phyloP scores from a whole-genome alignment of 257 asterid species.

The Fraxinus quadrangulata region DNA sequence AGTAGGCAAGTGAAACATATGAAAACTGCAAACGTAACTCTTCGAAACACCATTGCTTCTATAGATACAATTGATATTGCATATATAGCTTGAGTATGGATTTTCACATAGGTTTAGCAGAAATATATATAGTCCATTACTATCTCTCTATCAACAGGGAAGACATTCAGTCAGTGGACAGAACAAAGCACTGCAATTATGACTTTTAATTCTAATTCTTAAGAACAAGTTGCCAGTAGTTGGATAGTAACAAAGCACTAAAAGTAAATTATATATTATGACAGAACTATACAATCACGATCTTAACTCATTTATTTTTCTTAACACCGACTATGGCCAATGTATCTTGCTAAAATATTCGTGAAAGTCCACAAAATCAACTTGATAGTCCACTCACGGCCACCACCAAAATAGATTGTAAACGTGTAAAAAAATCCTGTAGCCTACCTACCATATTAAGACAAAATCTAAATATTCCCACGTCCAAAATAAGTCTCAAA shows the following conservation, averaged over 20 bases:
- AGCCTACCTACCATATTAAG: neutral
- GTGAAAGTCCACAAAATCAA: neutral
- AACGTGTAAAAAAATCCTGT: neutral
- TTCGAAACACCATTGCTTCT: slow-evolving; percentile 23
- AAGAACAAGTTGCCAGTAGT: neutral
- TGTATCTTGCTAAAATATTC: neutral
- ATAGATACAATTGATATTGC: neutral
- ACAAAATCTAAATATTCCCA: neutral
- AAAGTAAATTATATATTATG: too few relatives aligned
- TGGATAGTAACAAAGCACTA: neutral
- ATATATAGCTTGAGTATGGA: neutral
- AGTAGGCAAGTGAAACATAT: slow-evolving; percentile 32
- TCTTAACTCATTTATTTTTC: neutral
- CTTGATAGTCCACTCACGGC: neutral
- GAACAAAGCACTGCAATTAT: neutral
- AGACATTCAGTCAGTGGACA: too few relatives aligned
- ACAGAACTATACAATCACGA: neutral
- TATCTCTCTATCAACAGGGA: too few relatives aligned
- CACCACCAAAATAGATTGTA: neutral
- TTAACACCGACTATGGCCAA: neutral
- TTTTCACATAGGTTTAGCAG: neutral
- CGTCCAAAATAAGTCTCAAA: too few relatives aligned
- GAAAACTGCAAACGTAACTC: slow-evolving; percentile 25
- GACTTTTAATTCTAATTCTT: too few relatives aligned
- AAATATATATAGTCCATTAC: neutral